Base-by-base conservation (phyloP, 768 basidiomycete species). In the Tephrocybe rancida region DNA sequence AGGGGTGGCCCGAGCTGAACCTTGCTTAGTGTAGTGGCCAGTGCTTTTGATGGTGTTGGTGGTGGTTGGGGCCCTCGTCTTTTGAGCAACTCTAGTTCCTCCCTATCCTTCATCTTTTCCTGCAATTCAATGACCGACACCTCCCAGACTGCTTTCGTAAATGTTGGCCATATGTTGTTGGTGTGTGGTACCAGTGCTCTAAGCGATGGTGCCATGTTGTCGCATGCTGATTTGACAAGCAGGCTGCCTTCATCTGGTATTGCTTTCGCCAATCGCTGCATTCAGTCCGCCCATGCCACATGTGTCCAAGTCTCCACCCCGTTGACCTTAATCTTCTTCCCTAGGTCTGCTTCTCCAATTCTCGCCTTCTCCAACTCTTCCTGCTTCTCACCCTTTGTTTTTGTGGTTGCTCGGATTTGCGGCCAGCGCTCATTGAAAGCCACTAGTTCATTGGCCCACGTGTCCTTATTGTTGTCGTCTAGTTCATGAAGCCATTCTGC, bases 301-400 rank as follows among this genome's bases (percentile, higher is more conserved):
- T 50, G 48, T 9, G 38, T 21, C 16, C 30, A 43, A 2, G 29
- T 26, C 27, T 50, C 48, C 10, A 50, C 34, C 2, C 51, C 59
- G 13, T 52, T 54, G 21, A 62, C 41, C 24, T 49, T 43, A 3
- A 60, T 56, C 21, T 50, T 56, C n/a, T 21, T 53, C 25, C 45
- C 52, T 1, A 63, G 27, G 13, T 58, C 58, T 2, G 46, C 52
- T 41, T 61, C 37, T 25, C 26, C 50, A 6, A 64, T 44, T 43
- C 7, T 60, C 43, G 48, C 49, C 24, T 32, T 52, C 8, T 13
- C 35, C 7, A 64, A 38, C 41, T 58, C 54, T 10, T 41, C 22
- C 49, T 58, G 48, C 46, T 55, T 60, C 34, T 64, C 61, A 35
- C 50, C 50, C 32, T 32, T 9, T 1, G 52, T 56, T n/a, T 52